Percentiles rank a stretch among this genome's conserved stretches.
These are phyloP conservation scores for Chrysoporthe cubensis DNA, from an alignment of 2,329 filamentous ascomycete genomes.

Conservation along the genomic window DNA sequence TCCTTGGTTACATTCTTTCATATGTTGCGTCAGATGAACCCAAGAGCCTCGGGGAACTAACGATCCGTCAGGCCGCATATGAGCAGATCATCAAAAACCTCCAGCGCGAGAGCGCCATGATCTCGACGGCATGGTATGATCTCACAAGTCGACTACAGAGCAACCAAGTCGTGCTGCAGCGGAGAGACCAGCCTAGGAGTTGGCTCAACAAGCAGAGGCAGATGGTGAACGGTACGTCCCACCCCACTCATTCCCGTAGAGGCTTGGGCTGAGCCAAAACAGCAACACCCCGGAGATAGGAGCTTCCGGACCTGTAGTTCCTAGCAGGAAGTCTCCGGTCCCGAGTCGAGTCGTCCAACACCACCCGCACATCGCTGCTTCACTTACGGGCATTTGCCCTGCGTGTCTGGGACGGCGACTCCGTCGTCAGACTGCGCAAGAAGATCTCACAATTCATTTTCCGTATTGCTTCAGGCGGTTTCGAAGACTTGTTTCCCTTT, in stretches of 20 bases:
- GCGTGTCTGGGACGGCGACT: slow-evolving; percentile 11
- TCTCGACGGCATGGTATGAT: slow-evolving; percentile 86
- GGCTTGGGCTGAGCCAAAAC: slow-evolving; percentile 21
- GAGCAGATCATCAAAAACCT: slow-evolving; percentile 69
- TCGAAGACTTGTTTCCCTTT: slow-evolving; percentile 17
- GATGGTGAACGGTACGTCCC: slow-evolving; percentile 61
- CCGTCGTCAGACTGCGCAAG: slow-evolving; percentile 1
- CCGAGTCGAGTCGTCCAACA: slow-evolving; percentile 4
- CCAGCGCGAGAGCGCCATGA: slow-evolving; percentile 76
- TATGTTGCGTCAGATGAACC: background rate
- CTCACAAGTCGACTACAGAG: slow-evolving; percentile 78
- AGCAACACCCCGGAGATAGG: slow-evolving; percentile 53
- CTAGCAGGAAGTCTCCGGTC: slow-evolving; percentile 21
- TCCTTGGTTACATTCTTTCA: background rate
- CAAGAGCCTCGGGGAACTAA: slow-evolving; percentile 7
- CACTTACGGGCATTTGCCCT: slow-evolving; percentile 7
- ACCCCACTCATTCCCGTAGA: background rate
- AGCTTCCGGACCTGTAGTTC: slow-evolving; percentile 38
- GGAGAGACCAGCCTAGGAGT: slow-evolving; percentile 76
- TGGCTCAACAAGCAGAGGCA: slow-evolving; percentile 85
- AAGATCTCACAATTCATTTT: background rate
- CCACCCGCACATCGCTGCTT: background rate
- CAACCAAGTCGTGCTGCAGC: slow-evolving; percentile 78
- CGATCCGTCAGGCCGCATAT: slow-evolving; percentile 48
- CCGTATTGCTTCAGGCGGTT: slow-evolving; percentile 13